Evolutionary conservation across 345 rosid species (phyloP).

Genomic region (Camelina hispida): DNA sequence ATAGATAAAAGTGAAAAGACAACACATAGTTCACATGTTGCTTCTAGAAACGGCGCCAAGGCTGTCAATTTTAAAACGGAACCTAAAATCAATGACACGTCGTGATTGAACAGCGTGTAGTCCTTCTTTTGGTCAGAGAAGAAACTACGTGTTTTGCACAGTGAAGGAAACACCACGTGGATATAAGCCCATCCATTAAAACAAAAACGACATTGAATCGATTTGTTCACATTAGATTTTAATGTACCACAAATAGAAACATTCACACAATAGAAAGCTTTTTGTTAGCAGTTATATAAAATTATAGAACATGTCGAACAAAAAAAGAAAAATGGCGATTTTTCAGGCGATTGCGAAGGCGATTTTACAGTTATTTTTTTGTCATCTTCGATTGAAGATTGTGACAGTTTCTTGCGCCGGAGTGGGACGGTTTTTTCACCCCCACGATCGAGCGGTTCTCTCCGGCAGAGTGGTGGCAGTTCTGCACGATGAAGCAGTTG

Average conservation of each 20-base stretch:
- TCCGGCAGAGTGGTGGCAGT: too few species aligned
- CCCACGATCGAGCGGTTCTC: too few species aligned
- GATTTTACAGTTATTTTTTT: too few species aligned
- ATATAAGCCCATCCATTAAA: not conserved
- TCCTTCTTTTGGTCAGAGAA: not conserved
- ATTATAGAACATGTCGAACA: too few species aligned
- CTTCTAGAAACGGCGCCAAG: not conserved
- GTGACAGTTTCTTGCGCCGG: too few species aligned
- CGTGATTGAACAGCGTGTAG: not conserved
- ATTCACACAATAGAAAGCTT: not conserved
- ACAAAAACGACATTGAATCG: not conserved
- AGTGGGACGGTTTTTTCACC: too few species aligned
- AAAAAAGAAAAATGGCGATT: too few species aligned
- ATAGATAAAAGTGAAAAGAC: not conserved
- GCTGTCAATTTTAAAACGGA: not conserved
- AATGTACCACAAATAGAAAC: not conserved
- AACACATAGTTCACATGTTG: conserved; percentile 17
- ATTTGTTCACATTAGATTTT: not conserved
- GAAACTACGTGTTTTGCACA: not conserved
- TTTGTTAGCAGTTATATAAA: too few species aligned
- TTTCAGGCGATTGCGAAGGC: too few species aligned
- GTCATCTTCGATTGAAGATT: too few species aligned
- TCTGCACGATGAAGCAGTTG: too few species aligned
- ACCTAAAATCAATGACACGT: not conserved
- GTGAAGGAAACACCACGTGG: not conserved